Percentiles rank a stretch among this genome's conserved stretches.
These are phyloP conservation scores for Solanum hybrid DNA, from an alignment of 305 asterid species.

Conservation along the genomic window DNA sequence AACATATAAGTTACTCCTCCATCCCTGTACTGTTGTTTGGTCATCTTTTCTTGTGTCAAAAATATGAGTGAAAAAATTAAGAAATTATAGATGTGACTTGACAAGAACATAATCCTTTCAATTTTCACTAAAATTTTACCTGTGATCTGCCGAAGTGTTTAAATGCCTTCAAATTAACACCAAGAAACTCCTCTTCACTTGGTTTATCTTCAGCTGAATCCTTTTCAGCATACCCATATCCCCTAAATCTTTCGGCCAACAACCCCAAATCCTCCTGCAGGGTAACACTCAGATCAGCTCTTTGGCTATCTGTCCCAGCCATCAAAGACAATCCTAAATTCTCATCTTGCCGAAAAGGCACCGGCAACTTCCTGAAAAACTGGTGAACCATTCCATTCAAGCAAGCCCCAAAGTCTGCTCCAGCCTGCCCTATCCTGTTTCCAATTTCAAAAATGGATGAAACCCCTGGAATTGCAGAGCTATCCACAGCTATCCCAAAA, in stretches of 20 bases:
- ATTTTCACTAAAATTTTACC: constrained; percentile 25
- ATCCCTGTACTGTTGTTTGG: background rate
- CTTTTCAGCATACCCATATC: constrained; percentile 45
- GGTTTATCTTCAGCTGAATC: constrained; percentile 36
- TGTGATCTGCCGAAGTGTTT: constrained; percentile 66
- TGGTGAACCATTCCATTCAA: constrained; percentile 79
- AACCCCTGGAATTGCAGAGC: constrained; percentile 49
- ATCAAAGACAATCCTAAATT: constrained; percentile 30
- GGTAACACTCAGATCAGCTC: constrained; percentile 40
- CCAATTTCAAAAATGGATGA: constrained; percentile 63
- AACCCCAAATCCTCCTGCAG: constrained; percentile 79
- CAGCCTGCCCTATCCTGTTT: constrained; percentile 67
- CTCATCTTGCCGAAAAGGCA: constrained; percentile 64
- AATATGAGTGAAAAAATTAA: background rate
- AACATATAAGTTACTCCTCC: background rate
- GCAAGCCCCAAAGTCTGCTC: constrained; percentile 71
- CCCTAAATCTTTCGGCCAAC: constrained; percentile 63
- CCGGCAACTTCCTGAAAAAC: constrained; percentile 53
- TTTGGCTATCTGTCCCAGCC: constrained; percentile 24
- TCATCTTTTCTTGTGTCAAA: background rate
- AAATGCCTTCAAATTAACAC: constrained; percentile 51
- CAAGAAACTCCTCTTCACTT: constrained; percentile 47
- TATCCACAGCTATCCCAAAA: constrained; percentile 50
- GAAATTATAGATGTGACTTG: background rate
- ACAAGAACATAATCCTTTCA: background rate